These are phyloP conservation scores for Favolaschia claudopus DNA, from an alignment of 768 basidiomycete species.

Conservation along the genomic window DNA sequence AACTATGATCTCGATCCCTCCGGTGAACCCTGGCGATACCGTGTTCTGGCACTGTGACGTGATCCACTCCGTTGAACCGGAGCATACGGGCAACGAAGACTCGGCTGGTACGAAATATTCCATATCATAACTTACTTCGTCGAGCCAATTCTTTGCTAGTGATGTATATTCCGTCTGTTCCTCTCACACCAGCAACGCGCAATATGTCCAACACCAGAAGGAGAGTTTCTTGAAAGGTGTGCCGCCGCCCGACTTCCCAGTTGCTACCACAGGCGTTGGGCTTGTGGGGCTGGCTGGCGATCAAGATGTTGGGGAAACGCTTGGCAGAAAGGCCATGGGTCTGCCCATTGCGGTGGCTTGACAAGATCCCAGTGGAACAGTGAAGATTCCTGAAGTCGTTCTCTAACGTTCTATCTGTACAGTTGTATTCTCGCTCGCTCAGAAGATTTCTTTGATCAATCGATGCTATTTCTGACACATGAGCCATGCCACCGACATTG, in stretches of 20 bases:
- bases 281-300: slow-evolving; percentile 46
- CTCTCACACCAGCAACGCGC: slow-evolving; percentile 67
- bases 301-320: slow-evolving; percentile 43
- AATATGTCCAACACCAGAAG: slow-evolving; percentile 69
- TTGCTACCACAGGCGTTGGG: slow-evolving; percentile 45
- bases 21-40: slow-evolving; percentile 70
- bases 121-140: too few species aligned
- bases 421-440: too few species aligned
- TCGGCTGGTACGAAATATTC: slow-evolving; percentile 56
- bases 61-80: slow-evolving; percentile 38
- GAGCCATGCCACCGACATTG: too few species aligned
- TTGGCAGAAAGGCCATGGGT: slow-evolving; percentile 52
- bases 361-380: too few species aligned
- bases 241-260: slow-evolving; percentile 77
- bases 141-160: slow-evolving; percentile 46
- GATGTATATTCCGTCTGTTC: slow-evolving; percentile 82
- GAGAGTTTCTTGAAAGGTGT: slow-evolving; percentile 64
- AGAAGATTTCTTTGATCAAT: too few species aligned
- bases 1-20: slow-evolving; percentile 70
- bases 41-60: slow-evolving; percentile 69
- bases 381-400: too few species aligned
- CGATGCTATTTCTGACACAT: too few species aligned
- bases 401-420: too few species aligned
- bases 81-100: slow-evolving; percentile 54
- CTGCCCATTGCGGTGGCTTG: slow-evolving; percentile 38